These are phyloP conservation scores for Salicornia ramosissima DNA, from an alignment of 148 eudicot species.

Conservation along the genomic window DNA sequence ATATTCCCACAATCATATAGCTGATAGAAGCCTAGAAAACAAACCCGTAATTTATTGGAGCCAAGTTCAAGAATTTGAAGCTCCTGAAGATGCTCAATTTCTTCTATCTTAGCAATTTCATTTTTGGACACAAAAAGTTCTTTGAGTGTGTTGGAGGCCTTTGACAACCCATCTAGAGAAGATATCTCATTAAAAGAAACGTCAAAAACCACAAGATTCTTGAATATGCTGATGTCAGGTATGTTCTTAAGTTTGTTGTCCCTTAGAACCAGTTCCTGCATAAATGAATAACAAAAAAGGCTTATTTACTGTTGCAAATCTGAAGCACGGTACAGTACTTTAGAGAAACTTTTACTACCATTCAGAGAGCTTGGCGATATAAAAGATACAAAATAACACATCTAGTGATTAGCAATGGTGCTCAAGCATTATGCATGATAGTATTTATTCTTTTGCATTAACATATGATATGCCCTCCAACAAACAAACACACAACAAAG, in stretches of 20 bases:
- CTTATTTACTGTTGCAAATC: background rate
- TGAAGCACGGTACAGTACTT: background rate
- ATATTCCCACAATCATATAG: slow-evolving; percentile 8
- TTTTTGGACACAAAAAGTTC: slow-evolving; percentile 93
- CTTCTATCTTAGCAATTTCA: slow-evolving; percentile 88
- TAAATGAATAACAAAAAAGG: slow-evolving; percentile 16
- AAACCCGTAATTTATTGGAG: slow-evolving; percentile 88
- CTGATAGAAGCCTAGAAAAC: slow-evolving; percentile 24
- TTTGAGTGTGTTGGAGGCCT: slow-evolving; percentile 62
- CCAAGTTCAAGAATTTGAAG: slow-evolving; percentile 96
- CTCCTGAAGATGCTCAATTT: slow-evolving; percentile 78
- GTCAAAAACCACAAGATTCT: slow-evolving; percentile 74
- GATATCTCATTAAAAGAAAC: slow-evolving; percentile 92
- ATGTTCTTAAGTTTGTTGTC: slow-evolving; percentile 77
- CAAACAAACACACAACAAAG: no score
- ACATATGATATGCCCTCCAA: background rate
- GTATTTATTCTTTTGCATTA: background rate
- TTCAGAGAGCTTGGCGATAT: background rate
- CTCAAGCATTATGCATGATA: background rate
- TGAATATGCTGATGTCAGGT: slow-evolving; percentile 87
- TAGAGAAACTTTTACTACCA: slow-evolving; percentile 6
- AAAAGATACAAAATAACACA: no score
- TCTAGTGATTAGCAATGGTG: background rate
- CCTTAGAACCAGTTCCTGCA: slow-evolving; percentile 91
- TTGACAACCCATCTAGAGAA: slow-evolving; percentile 67